Conservation (phyloP, 2,329 filamentous ascomycete genomes). For the Ascosphaera apis region DNA sequence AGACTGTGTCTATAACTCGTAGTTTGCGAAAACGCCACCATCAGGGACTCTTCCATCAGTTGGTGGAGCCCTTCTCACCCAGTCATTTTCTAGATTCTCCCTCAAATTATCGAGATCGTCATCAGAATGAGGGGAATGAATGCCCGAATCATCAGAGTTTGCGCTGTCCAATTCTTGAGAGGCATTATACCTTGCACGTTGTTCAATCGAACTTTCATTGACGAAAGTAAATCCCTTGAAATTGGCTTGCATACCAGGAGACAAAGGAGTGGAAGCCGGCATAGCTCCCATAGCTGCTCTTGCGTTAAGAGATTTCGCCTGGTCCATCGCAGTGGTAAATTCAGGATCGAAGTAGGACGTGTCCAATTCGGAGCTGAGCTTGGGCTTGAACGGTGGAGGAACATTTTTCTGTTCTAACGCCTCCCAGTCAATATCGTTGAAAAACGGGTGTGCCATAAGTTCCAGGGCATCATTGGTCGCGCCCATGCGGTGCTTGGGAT, state of each 20-base stretch:
- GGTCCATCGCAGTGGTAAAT: constrained; percentile 84
- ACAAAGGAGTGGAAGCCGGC: constrained; percentile 73
- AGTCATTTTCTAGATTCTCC: constrained; percentile 11
- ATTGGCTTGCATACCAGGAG: constrained; percentile 88
- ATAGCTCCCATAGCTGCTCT: constrained; percentile 72
- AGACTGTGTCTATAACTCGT: neutral
- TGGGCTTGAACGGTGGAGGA: constrained; percentile 91
- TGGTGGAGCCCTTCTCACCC: neutral
- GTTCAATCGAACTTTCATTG: constrained; percentile 87
- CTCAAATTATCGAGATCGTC: constrained; percentile 19
- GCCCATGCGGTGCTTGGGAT: constrained; percentile 83
- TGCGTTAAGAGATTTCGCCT: constrained; percentile 70
- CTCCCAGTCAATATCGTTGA: constrained; percentile 81
- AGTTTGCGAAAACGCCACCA: neutral
- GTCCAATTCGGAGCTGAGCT: constrained; percentile 84
- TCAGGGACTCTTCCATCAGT: constrained; percentile 1
- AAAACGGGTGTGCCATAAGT: constrained; percentile 85
- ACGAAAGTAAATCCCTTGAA: constrained; percentile 98
- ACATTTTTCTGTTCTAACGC: constrained; percentile 74
- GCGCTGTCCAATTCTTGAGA: neutral
- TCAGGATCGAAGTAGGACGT: constrained; percentile 97
- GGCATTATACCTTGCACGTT: constrained; percentile 27
- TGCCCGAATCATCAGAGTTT: neutral
- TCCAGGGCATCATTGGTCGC: constrained; percentile 82
- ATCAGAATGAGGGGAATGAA: constrained; percentile 10